Evolutionary conservation across 176 grass and related monocot species (phyloP).

Genomic region (Neostapfia colusana): DNA sequence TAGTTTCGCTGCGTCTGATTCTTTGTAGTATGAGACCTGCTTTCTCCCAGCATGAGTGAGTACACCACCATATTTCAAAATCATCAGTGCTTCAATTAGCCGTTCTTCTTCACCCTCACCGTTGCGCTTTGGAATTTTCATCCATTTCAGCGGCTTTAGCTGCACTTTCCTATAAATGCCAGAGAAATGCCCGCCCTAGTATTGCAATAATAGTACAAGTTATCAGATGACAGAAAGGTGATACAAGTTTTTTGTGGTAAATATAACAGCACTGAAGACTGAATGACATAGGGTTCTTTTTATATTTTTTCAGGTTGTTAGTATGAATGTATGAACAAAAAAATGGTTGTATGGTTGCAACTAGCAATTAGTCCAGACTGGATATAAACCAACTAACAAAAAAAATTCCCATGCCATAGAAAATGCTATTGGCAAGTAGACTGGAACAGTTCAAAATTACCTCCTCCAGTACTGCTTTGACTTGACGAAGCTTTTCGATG

Average conservation of each 20-base stretch:
- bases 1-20: not conserved
- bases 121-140: constrained; percentile 72
- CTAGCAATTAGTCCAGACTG: not conserved
- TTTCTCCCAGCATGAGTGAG: constrained; percentile 99
- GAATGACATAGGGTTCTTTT: not conserved
- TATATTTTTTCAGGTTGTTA: not conserved
- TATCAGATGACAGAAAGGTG: constrained; percentile 19
- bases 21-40: constrained; percentile 53
- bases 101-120: constrained; percentile 77
- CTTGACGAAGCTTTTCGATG: constrained; percentile 98
- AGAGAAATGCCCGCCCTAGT: constrained; percentile 90
- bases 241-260: too few species aligned
- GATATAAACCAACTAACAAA: not conserved
- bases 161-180: constrained; percentile 99
- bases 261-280: not conserved
- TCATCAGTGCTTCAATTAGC: constrained; percentile 93
- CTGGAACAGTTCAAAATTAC: constrained; percentile 42
- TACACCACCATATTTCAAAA: constrained; percentile 98
- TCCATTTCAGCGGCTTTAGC: constrained; percentile 94
- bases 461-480: constrained; percentile 99
- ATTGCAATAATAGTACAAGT: constrained; percentile 15
- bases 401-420: constrained; percentile 16
- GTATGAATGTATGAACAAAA: too few species aligned
- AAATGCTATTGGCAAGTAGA: constrained; percentile 23
- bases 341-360: constrained; percentile 14